Conservation (phyloP, 108 stramenopile genomes). For the Stephanodiscus minutulus region DNA sequence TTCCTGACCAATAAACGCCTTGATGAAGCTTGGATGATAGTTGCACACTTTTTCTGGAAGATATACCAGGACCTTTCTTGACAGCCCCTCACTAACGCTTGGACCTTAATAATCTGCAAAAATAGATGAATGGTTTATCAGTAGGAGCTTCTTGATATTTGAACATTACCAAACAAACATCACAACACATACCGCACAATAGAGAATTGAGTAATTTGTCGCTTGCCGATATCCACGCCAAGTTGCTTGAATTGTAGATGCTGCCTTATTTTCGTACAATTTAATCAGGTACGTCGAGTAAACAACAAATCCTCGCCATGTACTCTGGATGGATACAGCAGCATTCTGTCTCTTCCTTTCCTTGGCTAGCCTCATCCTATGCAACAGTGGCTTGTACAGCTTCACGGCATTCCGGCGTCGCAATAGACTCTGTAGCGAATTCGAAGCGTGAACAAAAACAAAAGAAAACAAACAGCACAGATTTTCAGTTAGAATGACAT, state of each 20-base stretch:
- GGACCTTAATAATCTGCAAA: conserved; percentile 65
- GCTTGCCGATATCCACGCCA: conserved; percentile 77
- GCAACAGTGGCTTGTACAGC: conserved; percentile 36
- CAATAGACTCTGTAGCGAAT: conserved; percentile 51
- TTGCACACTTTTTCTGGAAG: conserved; percentile 66
- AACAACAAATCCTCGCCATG: conserved; percentile 47
- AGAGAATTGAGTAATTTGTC: conserved; percentile 69
- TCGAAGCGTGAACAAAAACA: background rate
- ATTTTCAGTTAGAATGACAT: background rate
- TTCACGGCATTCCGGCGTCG: conserved; percentile 49
- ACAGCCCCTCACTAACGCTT: conserved; percentile 67
- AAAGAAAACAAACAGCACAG: background rate
- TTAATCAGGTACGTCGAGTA: conserved; percentile 30
- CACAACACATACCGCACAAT: conserved; percentile 23
- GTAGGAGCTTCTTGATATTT: background rate
- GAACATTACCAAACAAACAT: background rate
- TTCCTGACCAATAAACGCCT: conserved; percentile 61
- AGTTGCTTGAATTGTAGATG: conserved; percentile 58
- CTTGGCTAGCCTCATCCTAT: conserved; percentile 32
- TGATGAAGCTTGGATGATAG: conserved; percentile 68
- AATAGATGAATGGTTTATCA: conserved; percentile 7
- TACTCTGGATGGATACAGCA: conserved; percentile 29
- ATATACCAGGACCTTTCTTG: conserved; percentile 48
- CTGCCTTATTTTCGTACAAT: conserved; percentile 49
- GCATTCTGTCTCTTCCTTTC: conserved; percentile 23